Conservation (phyloP, 768 basidiomycete genomes). For the Clavaria fumosa region DNA sequence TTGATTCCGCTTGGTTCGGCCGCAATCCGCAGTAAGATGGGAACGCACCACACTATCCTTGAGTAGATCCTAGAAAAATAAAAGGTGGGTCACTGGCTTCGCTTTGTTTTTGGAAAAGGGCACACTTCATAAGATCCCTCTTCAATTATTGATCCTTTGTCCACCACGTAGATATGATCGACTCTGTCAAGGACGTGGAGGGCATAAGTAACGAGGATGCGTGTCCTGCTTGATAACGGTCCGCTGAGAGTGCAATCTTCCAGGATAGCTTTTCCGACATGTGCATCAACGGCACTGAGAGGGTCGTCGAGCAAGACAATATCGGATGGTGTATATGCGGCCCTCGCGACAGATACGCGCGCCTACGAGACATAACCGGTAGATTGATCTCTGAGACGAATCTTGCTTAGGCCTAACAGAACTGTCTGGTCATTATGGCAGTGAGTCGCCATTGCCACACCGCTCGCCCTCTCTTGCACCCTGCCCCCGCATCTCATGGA, state of each 20-base stretch:
- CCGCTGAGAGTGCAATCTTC: constrained; percentile 42
- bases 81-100: constrained; percentile 2
- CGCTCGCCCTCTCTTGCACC: too few species aligned
- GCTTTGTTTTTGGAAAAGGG: not conserved
- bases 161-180: constrained; percentile 51
- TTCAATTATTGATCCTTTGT: constrained; percentile 40
- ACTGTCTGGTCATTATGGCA: too few species aligned
- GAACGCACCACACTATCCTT: constrained; percentile 1
- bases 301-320: constrained; percentile 73
- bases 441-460: too few species aligned
- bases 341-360: constrained; percentile 58
- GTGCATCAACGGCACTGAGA: constrained; percentile 62
- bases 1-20: constrained; percentile 1
- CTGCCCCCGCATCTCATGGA: too few species aligned
- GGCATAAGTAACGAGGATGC: constrained; percentile 46
- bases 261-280: constrained; percentile 51
- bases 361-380: too few species aligned
- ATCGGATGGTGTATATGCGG: constrained; percentile 57
- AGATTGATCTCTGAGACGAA: too few species aligned
- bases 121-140: constrained; percentile 41
- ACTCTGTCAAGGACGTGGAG: constrained; percentile 39
- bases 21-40: constrained; percentile 10
- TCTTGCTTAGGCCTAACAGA: too few species aligned
- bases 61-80: constrained; percentile 8
- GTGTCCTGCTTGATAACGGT: constrained; percentile 35